Evolutionary conservation across 192 early-diverging fungal genomes (phyloP), one percentile per base, ranked within the genome.

Genomic region (Coemansia guatemalensis): DNA sequence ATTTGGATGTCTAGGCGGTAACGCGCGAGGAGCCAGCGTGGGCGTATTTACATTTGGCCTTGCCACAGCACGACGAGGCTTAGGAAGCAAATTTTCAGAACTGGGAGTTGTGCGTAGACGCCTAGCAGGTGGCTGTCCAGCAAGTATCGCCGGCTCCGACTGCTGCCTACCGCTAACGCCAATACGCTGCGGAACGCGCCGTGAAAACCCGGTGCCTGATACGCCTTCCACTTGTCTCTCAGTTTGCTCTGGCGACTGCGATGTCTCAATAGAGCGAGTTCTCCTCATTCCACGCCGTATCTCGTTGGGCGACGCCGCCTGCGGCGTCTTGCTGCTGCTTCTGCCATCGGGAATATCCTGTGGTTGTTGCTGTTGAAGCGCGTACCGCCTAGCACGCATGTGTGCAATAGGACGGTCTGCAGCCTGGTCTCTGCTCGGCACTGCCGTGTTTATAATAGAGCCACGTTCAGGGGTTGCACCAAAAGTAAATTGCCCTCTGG

Each of bases 101-200:
- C 52, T 49, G 44, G 44, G 54, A 5, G 27, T 23, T n/a, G 27
- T 54, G 48, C 44, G 60, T n/a, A 66, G 32, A 25, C 47, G 57
- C 14, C 53, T 35, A 9, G 50, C 23, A 14, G 51, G 57, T 12
- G 51, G 58, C 30, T 41, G 57, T 9, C 47, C 51, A n/a, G 23
- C 21, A 11, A 32, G 49, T 21, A 25, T 30, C 8, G 39, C 65
- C 4, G 60, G 26, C 58, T 76, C 74, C 4, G 74, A 70, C 59
- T 70, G 74, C 53, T 76, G 74, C 50, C 60, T 57, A 3, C 68
- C 64, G 25, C n/a, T 33, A 26, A 39, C 25, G 14, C 56, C 62
- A 8, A 62, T 63, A 26, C 41, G 61, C 22, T 48, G 65, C 1
- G 61, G 33, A 20, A 60, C 26, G 60, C 60, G 60, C 21, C 49